Evolutionary conservation across 2,329 filamentous ascomycete species (phyloP), one percentile per base, ranked within the genome.

Genomic region (Hypoxylon sp.): DNA sequence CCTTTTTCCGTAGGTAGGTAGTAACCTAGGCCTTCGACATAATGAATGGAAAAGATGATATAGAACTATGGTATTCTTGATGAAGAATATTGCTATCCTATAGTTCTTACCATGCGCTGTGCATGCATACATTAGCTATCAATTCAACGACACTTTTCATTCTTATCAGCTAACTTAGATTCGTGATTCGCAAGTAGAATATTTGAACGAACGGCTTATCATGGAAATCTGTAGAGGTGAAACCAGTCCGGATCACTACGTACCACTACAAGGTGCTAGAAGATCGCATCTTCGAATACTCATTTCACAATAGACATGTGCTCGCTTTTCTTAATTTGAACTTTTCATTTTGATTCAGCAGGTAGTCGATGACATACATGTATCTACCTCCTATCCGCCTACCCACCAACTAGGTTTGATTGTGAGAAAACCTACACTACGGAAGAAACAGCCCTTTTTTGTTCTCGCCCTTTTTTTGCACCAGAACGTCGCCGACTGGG

Each of bases 291-390:
- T 11, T 43, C 6, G 7, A 11, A 19, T 11, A 11, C 7, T 10
- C 38, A 43, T n/a, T 43, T 43, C 38, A 43, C 38, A 7, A 11
- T 21, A 21, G 6, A 11, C 17, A 21, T 43, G 17, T 43, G 14
- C 14, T 10, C 17, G 38, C 17, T 3, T 21, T 48, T 19, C 5
- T n/a, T 48, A n/a, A 56, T 10, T 63, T 63, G 21, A 57, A 63
- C 45, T 51, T 63, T 63, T 57, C 11, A 32, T 63, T 57, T 38
- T 19, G 34, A 45, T 52, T 14, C 52, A 50, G 28, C 51, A 58
- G 53, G 30, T 28, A 28, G 21, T 28, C 13, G 23, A 48, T 19
- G 46, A 49, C 13, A 49, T 49, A 5, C 1, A 30, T 30, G 13
- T 49, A 46, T 46, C 38, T 45, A 56, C n/a, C n/a, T n/a, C 14